A percentile compares a stretch with the other conserved stretches of the same genome.
phyloP scores from a whole-genome alignment of 257 asterid species.

The Solanum chilense region DNA sequence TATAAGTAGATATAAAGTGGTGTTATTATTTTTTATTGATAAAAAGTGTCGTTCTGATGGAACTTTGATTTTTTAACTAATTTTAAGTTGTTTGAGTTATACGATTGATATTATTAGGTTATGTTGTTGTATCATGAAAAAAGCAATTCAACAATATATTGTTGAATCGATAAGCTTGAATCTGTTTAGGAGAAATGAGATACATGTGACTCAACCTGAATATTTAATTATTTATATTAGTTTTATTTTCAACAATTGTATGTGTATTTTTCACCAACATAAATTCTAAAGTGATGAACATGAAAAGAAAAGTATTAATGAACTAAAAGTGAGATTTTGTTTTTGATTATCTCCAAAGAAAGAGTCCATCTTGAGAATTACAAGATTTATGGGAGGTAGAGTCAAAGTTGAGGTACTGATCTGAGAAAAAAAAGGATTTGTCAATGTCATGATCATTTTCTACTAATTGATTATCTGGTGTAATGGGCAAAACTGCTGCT shows the following conservation, averaged over 20 bases:
- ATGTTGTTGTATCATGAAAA: too few species aligned
- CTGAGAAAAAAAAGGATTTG: constrained; percentile 10
- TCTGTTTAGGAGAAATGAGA: not conserved
- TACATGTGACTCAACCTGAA: too few species aligned
- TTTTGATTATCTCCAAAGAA: constrained; percentile 16
- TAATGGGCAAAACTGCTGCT: not conserved
- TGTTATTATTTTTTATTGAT: not conserved
- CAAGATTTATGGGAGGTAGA: not conserved
- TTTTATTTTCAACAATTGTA: not conserved
- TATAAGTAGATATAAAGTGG: not conserved
- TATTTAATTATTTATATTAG: too few species aligned
- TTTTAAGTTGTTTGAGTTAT: not conserved
- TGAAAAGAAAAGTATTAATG: not conserved
- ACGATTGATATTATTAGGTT: too few species aligned
- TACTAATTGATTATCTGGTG: not conserved
- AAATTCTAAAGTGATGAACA: not conserved
- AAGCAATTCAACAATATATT: not conserved
- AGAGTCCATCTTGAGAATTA: constrained; percentile 28
- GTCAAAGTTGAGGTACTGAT: constrained; percentile 14
- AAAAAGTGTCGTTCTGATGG: not conserved
- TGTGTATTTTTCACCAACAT: not conserved
- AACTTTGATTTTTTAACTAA: not conserved
- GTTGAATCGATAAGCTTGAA: not conserved
- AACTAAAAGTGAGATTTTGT: not conserved
- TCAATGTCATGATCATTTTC: constrained; percentile 1